Percentiles rank a stretch among this genome's conserved stretches.
phyloP scores from a whole-genome alignment of 768 basidiomycete species.

The Russula brevipes region DNA sequence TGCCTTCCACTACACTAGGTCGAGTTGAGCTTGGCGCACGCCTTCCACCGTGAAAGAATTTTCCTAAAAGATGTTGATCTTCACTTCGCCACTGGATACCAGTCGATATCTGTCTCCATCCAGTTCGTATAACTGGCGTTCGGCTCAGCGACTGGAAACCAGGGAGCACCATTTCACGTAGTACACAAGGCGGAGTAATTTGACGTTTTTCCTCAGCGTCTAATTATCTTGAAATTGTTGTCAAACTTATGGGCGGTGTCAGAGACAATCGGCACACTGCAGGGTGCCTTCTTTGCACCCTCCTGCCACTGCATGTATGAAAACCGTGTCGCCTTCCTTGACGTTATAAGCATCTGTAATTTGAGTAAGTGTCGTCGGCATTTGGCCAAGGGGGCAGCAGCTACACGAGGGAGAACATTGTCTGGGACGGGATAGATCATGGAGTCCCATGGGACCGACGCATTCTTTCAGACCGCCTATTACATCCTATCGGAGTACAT shows the following conservation, averaged over 20 bases:
- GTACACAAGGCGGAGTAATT: slow-evolving; percentile 65
- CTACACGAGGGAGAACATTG: slow-evolving; percentile 50
- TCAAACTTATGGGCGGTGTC: slow-evolving; percentile 50
- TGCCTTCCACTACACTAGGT: slow-evolving; percentile 67
- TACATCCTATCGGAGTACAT: slow-evolving; percentile 34
- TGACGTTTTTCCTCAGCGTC: slow-evolving; percentile 77
- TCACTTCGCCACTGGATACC: slow-evolving; percentile 48
- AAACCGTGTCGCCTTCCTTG: slow-evolving; percentile 69
- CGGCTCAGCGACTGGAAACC: neutral
- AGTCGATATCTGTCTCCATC: slow-evolving; percentile 58
- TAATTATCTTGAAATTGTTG: slow-evolving; percentile 69
- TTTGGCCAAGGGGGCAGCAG: slow-evolving; percentile 64
- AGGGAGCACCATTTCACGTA: slow-evolving; percentile 30
- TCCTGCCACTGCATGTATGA: slow-evolving; percentile 88
- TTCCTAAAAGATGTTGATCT: slow-evolving; percentile 62
- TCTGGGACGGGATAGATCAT: slow-evolving; percentile 59
- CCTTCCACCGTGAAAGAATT: slow-evolving; percentile 81
- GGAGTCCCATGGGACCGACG: slow-evolving; percentile 28
- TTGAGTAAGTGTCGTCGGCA: slow-evolving; percentile 69
- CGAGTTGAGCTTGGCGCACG: slow-evolving; percentile 33
- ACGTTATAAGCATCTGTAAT: slow-evolving; percentile 82
- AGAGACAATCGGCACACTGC: neutral
- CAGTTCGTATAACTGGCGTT: slow-evolving; percentile 59
- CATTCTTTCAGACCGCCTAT: slow-evolving; percentile 64
- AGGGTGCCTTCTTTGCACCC: slow-evolving; percentile 30